Conservation (phyloP, 345 rosid species). For the Camelina sativa region DNA sequence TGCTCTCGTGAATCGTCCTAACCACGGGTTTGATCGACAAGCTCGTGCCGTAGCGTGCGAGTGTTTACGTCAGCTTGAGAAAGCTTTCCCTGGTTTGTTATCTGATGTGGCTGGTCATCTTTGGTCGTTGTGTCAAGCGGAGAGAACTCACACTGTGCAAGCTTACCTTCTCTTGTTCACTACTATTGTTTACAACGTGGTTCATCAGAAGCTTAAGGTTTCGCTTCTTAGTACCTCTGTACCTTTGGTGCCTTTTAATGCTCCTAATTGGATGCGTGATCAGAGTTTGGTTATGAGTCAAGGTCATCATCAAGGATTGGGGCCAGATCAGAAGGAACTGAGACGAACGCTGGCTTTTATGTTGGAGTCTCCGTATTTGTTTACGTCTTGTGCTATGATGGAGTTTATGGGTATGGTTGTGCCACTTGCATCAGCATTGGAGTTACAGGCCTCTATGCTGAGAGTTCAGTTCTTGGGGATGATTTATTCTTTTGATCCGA, state of each 20-base stretch:
- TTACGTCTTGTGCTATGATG: constrained; percentile 83
- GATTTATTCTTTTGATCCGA: constrained; percentile 83
- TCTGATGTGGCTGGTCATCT: constrained; percentile 77
- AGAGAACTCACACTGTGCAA: constrained; percentile 91
- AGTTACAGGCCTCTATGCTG: constrained; percentile 88
- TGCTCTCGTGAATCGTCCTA: constrained; percentile 80
- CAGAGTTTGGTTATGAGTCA: constrained; percentile 37
- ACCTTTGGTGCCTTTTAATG: constrained; percentile 82
- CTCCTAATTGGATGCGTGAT: constrained; percentile 54
- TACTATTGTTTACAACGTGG: constrained; percentile 60
- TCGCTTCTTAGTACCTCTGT: constrained; percentile 75
- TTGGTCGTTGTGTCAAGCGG: constrained; percentile 89
- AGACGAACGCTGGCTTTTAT: constrained; percentile 87
- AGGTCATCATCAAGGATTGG: constrained; percentile 43
- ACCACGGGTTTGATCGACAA: constrained; percentile 84
- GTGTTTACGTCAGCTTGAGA: constrained; percentile 88
- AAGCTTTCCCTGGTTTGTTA: constrained; percentile 72
- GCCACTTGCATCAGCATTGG: constrained; percentile 75
- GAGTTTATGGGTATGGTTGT: constrained; percentile 82
- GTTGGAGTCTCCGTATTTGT: constrained; percentile 77
- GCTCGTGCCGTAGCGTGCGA: constrained; percentile 83
- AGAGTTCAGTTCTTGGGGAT: constrained; percentile 89
- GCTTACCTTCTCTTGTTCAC: constrained; percentile 77
- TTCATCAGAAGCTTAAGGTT: constrained; percentile 56
- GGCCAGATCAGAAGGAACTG: constrained; percentile 85